Base-by-base conservation (phyloP, 1,284 basidiomycete genomes). In the Naganishia sp. region DNA sequence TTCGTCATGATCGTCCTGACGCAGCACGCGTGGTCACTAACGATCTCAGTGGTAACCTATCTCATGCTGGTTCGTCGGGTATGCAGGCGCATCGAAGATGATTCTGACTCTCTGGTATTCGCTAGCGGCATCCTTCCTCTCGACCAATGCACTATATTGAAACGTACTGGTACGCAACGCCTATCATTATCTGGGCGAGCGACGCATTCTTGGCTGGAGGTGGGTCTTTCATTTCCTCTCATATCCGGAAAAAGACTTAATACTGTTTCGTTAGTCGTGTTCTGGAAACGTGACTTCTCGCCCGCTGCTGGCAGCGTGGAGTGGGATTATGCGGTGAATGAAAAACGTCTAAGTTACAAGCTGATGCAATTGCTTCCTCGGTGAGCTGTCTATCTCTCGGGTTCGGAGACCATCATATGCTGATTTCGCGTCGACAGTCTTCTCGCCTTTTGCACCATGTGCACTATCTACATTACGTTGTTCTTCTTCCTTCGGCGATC, bases 401-500 rank as follows among this genome's bases (percentile, higher is more conserved):
- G 6, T 21, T 50, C 28, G 28, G 28, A 25, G 49, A 28, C 49
- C 25, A 2, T 21, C 15, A 15, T 46, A 46, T 50, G 21, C 21
- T 25, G 23, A 39, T 13, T 13, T 39, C 4, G 13, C 13, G 36
- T 39, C 36, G 36, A 11, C 53, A 55, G 53, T n/a, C 31, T 55
- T 7, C n/a, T 55, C 4, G 53, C 53, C 31, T 55, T 55, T 18
- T 55, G 53, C 31, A 55, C 36, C 31, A 55, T 55, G 53, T 21
- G 31, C 33, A 23, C 16, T 18, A 69, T 77, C 5, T 78, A 78
- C 69, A 71, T 72, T 11, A 67, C 66, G 11, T 71, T 78, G 43
- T 78, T 73, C 72, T 65, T 48, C 6, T 78, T 78, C 69, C 71
- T 78, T 2, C 70, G 77, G 0, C 68, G 77, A 52, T 76, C 77